Base-by-base conservation (phyloP, 345 rosid genomes). In the Populus pruinosa region DNA sequence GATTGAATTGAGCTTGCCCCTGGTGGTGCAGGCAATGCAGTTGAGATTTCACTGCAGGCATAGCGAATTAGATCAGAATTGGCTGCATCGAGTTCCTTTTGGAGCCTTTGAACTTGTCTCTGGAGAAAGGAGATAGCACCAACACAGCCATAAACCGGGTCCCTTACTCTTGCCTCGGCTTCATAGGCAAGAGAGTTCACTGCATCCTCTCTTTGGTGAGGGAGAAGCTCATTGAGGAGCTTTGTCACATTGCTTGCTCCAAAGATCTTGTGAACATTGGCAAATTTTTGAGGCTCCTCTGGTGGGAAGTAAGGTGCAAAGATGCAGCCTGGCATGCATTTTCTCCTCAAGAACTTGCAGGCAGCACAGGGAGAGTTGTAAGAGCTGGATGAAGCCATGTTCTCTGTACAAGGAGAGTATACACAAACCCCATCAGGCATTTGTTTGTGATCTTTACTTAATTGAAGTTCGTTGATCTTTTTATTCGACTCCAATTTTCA, bases 321-420 rank as follows among this genome's bases (percentile, higher is more conserved):
- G 29, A 92, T 87, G 92, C 98, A 94, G 14, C 91, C 97, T 2
- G 96, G 92, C 91, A 91, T 83, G 85, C 98, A 94, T 82, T 92
- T 94, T 83, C 98, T 87, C 80, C 97, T 87, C 81, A 94, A 82
- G 83, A 91, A 90, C 84, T 94, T 94, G 94, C 98, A 94, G 71
- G 97, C 98, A 61, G 98, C 98, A 77, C 98, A 94, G 67, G 98
- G 98, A 66, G 97, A 89, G 86, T 90, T 94, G 94, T 93, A 93
- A 39, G 98, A 87, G 87, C 91, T 92, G 68, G 93, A 79, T 55
- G 94, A 90, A 35, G 96, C 91, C 85, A 88, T 86, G 2, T 29
- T 73, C 61, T 76, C 66, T 64, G 78, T 64, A 74, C 43, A 31
- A 17, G 53, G 31, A 74, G 38, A 20, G 41, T 23, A 66, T 27